Evolutionary conservation across 2,329 filamentous ascomycete species (phyloP), one percentile per base, ranked within the genome.

Genomic region (Apiospora malaysiana): DNA sequence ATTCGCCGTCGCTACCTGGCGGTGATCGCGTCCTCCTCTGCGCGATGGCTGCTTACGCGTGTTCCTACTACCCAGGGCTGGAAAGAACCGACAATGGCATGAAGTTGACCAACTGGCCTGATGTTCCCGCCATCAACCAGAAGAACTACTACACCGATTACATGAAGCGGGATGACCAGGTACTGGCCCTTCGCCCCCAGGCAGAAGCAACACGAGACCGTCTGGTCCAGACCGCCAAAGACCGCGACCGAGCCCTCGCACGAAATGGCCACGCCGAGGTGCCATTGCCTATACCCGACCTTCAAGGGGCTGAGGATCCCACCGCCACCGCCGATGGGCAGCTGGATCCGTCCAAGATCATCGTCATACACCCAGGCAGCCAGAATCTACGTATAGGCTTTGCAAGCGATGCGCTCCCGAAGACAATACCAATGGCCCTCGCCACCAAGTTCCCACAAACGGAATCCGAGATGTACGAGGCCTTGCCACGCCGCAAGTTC

Each of bases 71-170:
- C 21, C 10, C 80, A 98, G 95, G 96, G 75, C 90, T 99, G 74
- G 94, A 97, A 84, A 90, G 95, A 80, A 98, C 96, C 72, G 96
- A 99, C 86, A 99, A 99, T 89, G 95, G 95, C 83, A 95, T 99
- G 92, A 96, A 95, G 79, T 90, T 96, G 79, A 93, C 94, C 66
- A 97, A 89, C 81, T 99, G 96, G 95, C 95, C 96, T 12, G 92
- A 96, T 79, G 91, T 97, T 71, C 88, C 90, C 59, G 94, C 96
- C 77, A 99, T 99, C 83, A 99, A 99, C 81, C 96, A 99, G 82
- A 99, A 99, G 85, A 99, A 99, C 82, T 99, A 99, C 83, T 98
- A 98, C 82, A 97, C 95, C 72, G 96, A 99, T 80, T 99, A 97
- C 77, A 93, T 99, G 83, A 99, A 99, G 85, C 92, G 95, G 78